Evolutionary conservation across 148 eudicot species (phyloP).

Genomic region (Rhododendron mucronatum): DNA sequence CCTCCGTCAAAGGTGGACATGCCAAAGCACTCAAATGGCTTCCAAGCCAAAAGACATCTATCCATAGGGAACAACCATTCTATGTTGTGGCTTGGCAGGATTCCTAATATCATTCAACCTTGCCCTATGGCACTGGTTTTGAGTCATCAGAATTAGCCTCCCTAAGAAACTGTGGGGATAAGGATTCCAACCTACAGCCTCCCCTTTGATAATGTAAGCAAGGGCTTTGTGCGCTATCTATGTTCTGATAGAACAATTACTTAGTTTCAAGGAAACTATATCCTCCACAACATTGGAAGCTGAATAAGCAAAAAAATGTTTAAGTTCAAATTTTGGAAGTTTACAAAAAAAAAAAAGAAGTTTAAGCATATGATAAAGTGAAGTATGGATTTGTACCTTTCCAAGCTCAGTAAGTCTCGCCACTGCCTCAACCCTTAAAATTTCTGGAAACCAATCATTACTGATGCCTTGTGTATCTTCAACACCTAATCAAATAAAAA

Average conservation of each 20-base stretch:
- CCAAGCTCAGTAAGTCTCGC: slow-evolving; percentile 71
- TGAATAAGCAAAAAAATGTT: not conserved
- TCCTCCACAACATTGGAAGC: not conserved
- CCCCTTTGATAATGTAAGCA: not conserved
- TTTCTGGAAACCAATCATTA: slow-evolving; percentile 38
- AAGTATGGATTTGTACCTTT: slow-evolving; percentile 41
- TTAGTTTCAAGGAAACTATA: not conserved
- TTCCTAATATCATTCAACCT: not conserved
- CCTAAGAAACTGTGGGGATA: not conserved
- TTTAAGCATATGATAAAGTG: not conserved
- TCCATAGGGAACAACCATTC: not conserved
- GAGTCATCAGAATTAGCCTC: not conserved
- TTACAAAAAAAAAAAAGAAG: not conserved
- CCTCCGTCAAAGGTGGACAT: not conserved
- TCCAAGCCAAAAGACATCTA: not conserved
- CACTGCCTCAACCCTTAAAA: slow-evolving; percentile 68
- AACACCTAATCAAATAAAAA: slow-evolving; percentile 21
- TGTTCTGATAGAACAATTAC: not conserved
- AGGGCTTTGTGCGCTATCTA: not conserved
- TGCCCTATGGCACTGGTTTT: not conserved
- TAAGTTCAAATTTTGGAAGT: not conserved
- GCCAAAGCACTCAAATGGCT: not conserved
- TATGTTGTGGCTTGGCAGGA: not conserved
- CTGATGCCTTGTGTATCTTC: slow-evolving; percentile 35
- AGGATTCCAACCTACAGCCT: not conserved